These are phyloP conservation scores for Halophytophthora polymorphica DNA, from an alignment of 352 stramenopile species.

Conservation along the genomic window DNA sequence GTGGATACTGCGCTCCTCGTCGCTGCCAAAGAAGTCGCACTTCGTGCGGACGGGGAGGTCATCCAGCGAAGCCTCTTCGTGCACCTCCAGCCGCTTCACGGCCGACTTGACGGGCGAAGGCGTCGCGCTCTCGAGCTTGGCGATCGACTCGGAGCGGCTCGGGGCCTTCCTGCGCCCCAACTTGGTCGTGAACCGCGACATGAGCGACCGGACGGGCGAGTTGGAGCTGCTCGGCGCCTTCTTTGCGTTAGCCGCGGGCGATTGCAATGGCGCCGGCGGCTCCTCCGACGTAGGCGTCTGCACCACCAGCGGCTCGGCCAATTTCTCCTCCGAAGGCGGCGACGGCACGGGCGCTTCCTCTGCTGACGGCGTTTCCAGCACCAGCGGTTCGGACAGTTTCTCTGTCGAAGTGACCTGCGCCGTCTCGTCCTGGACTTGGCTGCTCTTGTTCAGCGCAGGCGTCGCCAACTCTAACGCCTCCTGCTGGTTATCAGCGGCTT, in stretches of 20 bases:
- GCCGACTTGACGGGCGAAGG: constrained; percentile 23
- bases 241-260: constrained; percentile 19
- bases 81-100: constrained; percentile 25
- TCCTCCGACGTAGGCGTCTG: constrained; percentile 2
- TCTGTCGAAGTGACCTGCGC: neutral
- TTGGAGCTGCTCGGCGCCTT: constrained; percentile 18
- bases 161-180: constrained; percentile 29
- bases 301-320: neutral
- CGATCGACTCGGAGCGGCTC: constrained; percentile 23
- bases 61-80: constrained; percentile 20
- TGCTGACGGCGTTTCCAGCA: neutral
- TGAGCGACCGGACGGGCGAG: constrained; percentile 23
- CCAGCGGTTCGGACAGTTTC: neutral
- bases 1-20: constrained; percentile 30
- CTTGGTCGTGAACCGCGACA: constrained; percentile 34
- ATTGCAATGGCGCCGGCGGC: constrained; percentile 10
- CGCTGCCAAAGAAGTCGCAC: constrained; percentile 14
- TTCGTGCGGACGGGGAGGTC: constrained; percentile 18
- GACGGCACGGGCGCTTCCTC: constrained; percentile 1
- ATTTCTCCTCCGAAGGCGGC: neutral
- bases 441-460: neutral
- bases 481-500: neutral
- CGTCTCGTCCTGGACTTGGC: neutral
- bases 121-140: constrained; percentile 16
- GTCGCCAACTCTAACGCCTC: neutral